Evolutionary conservation across 108 stramenopile genomes (phyloP).

Genomic region (Nannochloropsis gaditana): DNA sequence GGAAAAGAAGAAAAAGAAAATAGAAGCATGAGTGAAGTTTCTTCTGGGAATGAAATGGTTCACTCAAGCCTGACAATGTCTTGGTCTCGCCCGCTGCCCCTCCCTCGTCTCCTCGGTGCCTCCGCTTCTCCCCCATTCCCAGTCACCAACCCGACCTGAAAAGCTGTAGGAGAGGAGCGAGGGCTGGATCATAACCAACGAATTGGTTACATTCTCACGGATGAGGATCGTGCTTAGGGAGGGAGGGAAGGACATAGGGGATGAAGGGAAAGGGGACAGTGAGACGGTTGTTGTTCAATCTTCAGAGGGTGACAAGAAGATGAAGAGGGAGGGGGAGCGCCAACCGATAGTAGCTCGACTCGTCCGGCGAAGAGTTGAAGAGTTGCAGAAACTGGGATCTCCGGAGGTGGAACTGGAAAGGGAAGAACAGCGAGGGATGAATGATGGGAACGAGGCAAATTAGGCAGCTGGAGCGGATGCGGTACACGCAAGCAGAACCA

Average conservation of each 20-base stretch:
- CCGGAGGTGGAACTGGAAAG: conserved; percentile 54
- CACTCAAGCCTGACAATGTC: not conserved
- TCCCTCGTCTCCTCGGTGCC: not conserved
- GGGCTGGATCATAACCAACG: conserved; percentile 98
- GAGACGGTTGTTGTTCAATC: no score
- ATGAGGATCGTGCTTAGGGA: conserved; percentile 56
- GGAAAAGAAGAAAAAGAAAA: not conserved
- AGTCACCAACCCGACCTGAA: conserved; percentile 22
- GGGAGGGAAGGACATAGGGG: not conserved
- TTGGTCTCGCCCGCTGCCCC: not conserved
- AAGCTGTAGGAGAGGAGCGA: conserved; percentile 86
- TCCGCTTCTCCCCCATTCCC: not conserved
- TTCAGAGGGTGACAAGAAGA: not conserved
- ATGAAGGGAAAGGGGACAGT: not conserved
- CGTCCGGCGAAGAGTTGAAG: conserved; percentile 97
- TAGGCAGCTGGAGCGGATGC: not conserved
- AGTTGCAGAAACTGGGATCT: conserved; percentile 67
- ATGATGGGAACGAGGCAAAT: not conserved
- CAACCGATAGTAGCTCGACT: conserved; percentile 90
- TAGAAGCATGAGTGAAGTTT: not conserved
- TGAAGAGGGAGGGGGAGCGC: not conserved
- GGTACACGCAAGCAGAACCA: not conserved
- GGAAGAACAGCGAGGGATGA: not conserved
- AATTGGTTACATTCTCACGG: conserved; percentile 85
- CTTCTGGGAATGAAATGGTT: not conserved